Evolutionary conservation across 169 alveolate species (phyloP), one percentile per base, ranked within the genome.

Genomic region (Plasmodium inui): DNA sequence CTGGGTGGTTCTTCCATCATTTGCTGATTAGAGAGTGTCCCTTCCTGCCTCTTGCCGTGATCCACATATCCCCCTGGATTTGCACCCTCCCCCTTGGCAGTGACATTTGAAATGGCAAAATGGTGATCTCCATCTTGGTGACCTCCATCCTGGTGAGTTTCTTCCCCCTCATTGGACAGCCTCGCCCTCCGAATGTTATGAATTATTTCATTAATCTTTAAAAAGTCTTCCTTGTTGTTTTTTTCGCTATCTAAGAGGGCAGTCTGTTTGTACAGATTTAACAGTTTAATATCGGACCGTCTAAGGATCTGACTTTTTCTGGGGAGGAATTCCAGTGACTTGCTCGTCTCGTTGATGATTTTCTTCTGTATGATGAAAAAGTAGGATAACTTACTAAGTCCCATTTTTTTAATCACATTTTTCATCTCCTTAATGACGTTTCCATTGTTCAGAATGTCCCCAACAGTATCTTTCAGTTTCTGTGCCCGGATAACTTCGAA

Each of bases 391-490:
- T 61, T 86, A 30, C 93, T 86, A 19, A 74, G 81, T 10, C 93
- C 85, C 57, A 86, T 86, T 86, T 86, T 86, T 74, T 86, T 55
- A 22, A 55, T 76, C 32, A 78, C 85, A 34, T 10, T 86, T 55
- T 70, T 74, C 22, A 86, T 53, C 22, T 34, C 93, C 7, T 70
- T 46, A 76, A 46, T 53, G n/a, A 86, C 14, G 0, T 86, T 86
- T 30, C 7, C 19, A 74, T 76, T 76, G 0, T 86, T 22, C 39
- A 39, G 19, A 14, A 86, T 39, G 26, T 44, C 39, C 34, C 26
- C 37, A 8, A 74, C 61, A 1, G 39, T 34, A 19, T 86, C 72
- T 19, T 28, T 9, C 14, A 74, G 41, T 22, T 74, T 74, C 30
- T 61, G 79, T 32, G 44, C 55, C 28, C 61, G 78, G n/a, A 86